A percentile compares a stretch with the other conserved stretches of the same genome.
phyloP scores from a whole-genome alignment of 2,329 filamentous ascomycete species.

The Fusarium avenaceum region DNA sequence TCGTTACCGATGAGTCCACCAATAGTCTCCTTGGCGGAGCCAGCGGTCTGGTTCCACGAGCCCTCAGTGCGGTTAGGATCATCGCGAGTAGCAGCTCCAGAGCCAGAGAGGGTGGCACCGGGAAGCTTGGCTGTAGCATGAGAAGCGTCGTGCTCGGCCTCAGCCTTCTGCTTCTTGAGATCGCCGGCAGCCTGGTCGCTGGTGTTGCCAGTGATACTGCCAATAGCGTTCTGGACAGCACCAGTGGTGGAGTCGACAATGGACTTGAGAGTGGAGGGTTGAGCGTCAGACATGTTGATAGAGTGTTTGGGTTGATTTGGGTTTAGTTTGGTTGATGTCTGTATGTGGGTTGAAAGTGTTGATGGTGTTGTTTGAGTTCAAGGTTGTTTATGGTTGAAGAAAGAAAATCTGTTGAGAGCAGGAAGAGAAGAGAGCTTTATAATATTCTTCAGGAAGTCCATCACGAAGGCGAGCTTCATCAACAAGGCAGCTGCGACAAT shows the following conservation, averaged over 20 bases:
- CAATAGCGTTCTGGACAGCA: conserved; percentile 78
- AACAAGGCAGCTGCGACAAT: conserved; percentile 13
- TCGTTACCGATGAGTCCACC: conserved; percentile 83
- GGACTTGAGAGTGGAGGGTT: conserved; percentile 82
- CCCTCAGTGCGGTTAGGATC: conserved; percentile 79
- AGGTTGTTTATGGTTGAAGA: conserved; percentile 16
- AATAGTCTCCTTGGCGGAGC: conserved; percentile 83
- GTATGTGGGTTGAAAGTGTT: conserved; percentile 15
- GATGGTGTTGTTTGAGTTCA: conserved; percentile 17
- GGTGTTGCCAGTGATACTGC: conserved; percentile 78
- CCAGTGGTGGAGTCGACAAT: conserved; percentile 81
- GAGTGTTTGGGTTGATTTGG: conserved; percentile 20
- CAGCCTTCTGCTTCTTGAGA: conserved; percentile 73
- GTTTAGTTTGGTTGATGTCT: conserved; percentile 13
- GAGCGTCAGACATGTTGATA: conserved; percentile 50
- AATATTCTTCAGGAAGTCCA: conserved; percentile 23
- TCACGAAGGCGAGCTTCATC: conserved; percentile 36
- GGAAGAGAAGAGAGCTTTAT: conserved; percentile 48
- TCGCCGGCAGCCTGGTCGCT: conserved; percentile 76
- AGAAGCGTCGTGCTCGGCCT: conserved; percentile 78
- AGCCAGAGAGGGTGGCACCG: conserved; percentile 75
- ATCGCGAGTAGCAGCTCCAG: conserved; percentile 79
- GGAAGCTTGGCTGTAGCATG: conserved; percentile 82
- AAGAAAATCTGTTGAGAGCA: conserved; percentile 37
- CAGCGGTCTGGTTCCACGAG: conserved; percentile 90